phyloP scores from a whole-genome alignment of 2,329 filamentous ascomycete genomes.

The Orbilia javanica region DNA sequence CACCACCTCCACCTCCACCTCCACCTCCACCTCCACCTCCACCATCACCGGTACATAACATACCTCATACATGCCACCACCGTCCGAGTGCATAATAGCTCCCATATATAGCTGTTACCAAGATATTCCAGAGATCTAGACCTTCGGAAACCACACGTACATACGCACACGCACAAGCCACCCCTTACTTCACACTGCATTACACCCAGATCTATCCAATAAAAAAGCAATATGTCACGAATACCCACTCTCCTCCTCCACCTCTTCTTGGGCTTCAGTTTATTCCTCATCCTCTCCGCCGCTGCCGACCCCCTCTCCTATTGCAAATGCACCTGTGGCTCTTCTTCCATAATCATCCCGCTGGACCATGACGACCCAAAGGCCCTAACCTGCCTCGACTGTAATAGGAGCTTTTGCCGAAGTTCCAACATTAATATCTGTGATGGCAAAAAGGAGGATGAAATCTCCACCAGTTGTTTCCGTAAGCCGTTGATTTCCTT shows the following conservation, averaged over 20 bases:
- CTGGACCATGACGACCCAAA: constrained; percentile 68
- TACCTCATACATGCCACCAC: too few relatives aligned
- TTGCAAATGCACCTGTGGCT: constrained; percentile 79
- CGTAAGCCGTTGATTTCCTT: constrained; percentile 66
- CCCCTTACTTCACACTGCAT: constrained; percentile 3
- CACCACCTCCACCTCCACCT: not conserved
- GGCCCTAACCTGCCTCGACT: constrained; percentile 73
- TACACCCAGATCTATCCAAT: not conserved
- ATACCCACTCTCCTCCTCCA: constrained; percentile 44
- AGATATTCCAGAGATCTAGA: constrained; percentile 34
- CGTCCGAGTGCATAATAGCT: not conserved
- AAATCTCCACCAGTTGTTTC: constrained; percentile 76
- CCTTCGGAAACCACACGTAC: constrained; percentile 5
- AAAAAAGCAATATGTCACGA: constrained; percentile 29
- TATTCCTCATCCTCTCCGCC: constrained; percentile 40
- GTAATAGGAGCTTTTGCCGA: constrained; percentile 76
- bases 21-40: not conserved
- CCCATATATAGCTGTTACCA: not conserved
- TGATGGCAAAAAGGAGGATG: constrained; percentile 73
- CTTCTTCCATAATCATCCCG: constrained; percentile 76
- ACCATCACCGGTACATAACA: not conserved
- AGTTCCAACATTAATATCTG: constrained; percentile 74
- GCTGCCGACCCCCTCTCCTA: constrained; percentile 65
- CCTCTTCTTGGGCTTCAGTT: constrained; percentile 46
- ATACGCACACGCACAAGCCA: not conserved